Conservation (phyloP, 2,329 filamentous ascomycete genomes). For the Dactylellina leptospora region DNA sequence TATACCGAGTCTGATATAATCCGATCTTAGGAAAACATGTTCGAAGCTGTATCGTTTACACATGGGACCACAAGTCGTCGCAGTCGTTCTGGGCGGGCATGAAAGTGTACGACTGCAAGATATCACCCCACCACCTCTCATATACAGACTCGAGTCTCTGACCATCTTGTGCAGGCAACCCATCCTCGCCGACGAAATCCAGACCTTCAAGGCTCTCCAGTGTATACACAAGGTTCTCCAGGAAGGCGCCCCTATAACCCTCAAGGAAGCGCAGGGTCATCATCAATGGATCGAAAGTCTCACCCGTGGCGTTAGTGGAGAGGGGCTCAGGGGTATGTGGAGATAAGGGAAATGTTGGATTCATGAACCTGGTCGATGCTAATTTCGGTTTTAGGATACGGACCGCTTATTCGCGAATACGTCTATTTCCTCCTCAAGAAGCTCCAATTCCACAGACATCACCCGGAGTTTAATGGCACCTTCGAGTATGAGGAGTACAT, state of each 20-base stretch:
- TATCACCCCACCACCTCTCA: background rate
- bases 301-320: conserved; percentile 80
- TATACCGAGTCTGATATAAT: conserved; percentile 8
- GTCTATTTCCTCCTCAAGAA: conserved; percentile 95
- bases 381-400: conserved; percentile 69
- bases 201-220: conserved; percentile 98
- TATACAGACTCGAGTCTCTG: background rate
- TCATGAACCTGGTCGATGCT: background rate
- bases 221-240: conserved; percentile 97
- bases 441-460: conserved; percentile 93
- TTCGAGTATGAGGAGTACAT: conserved; percentile 99
- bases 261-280: conserved; percentile 89
- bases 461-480: conserved; percentile 97
- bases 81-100: conserved; percentile 96
- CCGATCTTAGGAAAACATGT: conserved; percentile 80
- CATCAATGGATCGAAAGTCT: conserved; percentile 91
- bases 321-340: conserved; percentile 76
- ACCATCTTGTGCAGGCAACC: conserved; percentile 72
- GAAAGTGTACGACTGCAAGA: conserved; percentile 81
- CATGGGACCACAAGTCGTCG: conserved; percentile 98
- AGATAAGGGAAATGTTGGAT: background rate
- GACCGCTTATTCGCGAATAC: conserved; percentile 92
- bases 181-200: conserved; percentile 96
- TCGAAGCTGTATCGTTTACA: conserved; percentile 96
- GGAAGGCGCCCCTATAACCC: conserved; percentile 87